phyloP scores from a whole-genome alignment of 164 flowering plant genomes.

The Magnolia officinalis region DNA sequence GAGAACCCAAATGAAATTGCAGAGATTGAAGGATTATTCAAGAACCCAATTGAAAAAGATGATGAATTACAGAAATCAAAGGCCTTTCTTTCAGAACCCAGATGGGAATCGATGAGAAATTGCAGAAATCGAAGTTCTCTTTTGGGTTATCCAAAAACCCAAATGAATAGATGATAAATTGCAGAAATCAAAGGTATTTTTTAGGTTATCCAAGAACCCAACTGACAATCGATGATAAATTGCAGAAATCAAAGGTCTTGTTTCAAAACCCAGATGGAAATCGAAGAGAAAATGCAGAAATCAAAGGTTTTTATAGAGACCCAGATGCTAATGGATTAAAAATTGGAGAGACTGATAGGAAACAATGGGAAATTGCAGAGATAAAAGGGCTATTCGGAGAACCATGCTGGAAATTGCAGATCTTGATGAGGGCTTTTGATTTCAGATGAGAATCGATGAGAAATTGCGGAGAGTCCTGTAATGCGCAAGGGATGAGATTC shows the following conservation, averaged over 20 bases:
- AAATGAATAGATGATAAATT: no score
- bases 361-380: background rate
- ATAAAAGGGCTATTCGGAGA: no score
- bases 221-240: background rate
- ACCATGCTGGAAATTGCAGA: no score
- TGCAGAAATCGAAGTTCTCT: background rate
- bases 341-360: background rate
- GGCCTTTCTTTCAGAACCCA: background rate
- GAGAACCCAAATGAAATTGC: background rate
- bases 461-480: background rate
- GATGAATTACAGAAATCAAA: background rate
- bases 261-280: background rate
- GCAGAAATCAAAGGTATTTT: background rate
- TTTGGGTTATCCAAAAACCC: no score
- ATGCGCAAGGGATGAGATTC: no score
- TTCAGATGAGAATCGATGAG: background rate
- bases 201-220: background rate
- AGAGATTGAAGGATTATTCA: background rate
- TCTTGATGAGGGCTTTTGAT: background rate
- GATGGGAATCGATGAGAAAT: background rate
- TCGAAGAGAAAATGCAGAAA: background rate
- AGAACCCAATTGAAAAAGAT: background rate
- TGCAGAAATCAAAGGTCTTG: background rate
- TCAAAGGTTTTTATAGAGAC: background rate
- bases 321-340: background rate